Evolutionary conservation across 2,329 filamentous ascomycete species (phyloP).

Genomic region (Ophiostoma fasciatum): DNA sequence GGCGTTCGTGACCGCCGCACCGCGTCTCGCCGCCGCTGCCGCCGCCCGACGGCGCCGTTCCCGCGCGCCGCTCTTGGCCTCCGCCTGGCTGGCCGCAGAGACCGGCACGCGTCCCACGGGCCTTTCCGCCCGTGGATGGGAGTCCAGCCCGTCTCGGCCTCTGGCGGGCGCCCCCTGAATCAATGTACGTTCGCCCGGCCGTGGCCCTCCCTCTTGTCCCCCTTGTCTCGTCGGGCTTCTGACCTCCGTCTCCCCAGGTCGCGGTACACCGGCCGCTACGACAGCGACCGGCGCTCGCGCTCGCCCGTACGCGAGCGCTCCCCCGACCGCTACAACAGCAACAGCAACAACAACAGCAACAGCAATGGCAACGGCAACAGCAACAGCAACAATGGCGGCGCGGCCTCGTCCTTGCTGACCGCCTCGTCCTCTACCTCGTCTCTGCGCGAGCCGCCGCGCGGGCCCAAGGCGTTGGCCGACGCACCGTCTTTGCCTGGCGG

Average conservation of each 20-base stretch:
- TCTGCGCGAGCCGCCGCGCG: conserved; percentile 60
- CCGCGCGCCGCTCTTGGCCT: no score
- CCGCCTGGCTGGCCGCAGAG: no score
- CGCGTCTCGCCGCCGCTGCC: no score
- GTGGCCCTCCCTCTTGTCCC: no score
- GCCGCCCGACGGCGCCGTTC: no score
- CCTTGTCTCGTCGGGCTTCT: neutral
- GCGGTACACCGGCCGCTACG: conserved; percentile 45
- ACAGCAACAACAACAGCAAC: no score
- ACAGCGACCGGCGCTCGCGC: conserved; percentile 47
- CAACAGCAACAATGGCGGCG: no score
- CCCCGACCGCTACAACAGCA: conserved; percentile 46
- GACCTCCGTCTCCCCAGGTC: conserved; percentile 23
- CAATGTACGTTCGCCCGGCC: conserved; percentile 8
- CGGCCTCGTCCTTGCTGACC: no score
- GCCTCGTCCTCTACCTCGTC: no score
- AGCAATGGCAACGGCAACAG: no score
- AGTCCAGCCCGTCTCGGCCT: neutral
- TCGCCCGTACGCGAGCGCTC: conserved; percentile 51
- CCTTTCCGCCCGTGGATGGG: conserved; percentile 4
- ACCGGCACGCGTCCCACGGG: neutral
- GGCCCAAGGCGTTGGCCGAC: conserved; percentile 66
- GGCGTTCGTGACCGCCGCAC: no score
- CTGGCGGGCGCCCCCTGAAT: conserved; percentile 3
- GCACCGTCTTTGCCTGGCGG: no score